These are phyloP conservation scores for Fusarium brachygibbosum DNA, from an alignment of 2,329 filamentous ascomycete species.

Conservation along the genomic window DNA sequence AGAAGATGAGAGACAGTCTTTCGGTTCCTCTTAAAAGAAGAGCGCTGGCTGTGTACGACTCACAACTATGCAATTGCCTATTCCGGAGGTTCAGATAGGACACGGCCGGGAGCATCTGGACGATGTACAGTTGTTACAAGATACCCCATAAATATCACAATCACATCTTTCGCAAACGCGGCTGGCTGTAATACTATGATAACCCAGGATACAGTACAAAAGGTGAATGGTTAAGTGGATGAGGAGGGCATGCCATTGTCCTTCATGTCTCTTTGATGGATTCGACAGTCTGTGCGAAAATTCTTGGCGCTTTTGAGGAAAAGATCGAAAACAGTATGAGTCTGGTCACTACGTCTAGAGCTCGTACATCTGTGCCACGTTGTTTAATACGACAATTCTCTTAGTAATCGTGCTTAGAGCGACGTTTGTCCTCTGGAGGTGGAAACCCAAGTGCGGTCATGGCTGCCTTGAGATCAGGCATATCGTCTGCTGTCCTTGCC, in stretches of 20 bases:
- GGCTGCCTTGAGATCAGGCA: conserved; percentile 51
- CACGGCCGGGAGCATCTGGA: background rate
- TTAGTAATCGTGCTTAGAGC: conserved; percentile 5
- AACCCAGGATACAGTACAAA: background rate
- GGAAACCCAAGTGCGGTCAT: conserved; percentile 47
- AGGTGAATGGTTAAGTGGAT: background rate
- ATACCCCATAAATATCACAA: conserved; percentile 42
- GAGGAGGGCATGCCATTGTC: background rate
- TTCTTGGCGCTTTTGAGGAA: background rate
- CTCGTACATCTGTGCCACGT: background rate
- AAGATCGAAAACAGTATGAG: background rate
- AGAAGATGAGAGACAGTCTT: background rate
- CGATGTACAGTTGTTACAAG: conserved; percentile 29
- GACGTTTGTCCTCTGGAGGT: conserved; percentile 13
- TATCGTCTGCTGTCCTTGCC: conserved; percentile 50
- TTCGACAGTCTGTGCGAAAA: background rate
- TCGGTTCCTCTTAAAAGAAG: background rate
- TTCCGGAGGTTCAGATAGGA: background rate
- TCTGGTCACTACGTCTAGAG: background rate
- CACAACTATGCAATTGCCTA: background rate
- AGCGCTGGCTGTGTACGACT: background rate
- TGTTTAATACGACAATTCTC: background rate
- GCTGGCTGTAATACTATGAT: background rate
- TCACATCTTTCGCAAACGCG: background rate
- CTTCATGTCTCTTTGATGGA: background rate